phyloP scores from a whole-genome alignment of 2,329 filamentous ascomycete species.

The Fusarium zealandicum region DNA sequence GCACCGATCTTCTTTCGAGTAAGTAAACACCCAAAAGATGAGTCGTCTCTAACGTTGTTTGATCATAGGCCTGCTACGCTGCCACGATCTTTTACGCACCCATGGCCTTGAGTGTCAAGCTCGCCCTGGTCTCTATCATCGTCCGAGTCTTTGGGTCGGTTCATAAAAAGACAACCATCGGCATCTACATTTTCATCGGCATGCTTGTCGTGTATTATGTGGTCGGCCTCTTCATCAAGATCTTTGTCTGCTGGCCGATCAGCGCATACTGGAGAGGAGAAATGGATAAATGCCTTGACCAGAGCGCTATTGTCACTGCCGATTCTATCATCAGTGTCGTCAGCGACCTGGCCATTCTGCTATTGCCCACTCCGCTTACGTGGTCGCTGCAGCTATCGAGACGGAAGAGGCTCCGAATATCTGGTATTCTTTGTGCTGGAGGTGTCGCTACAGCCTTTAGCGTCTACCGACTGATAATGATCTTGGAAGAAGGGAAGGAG shows the following conservation, averaged over 20 bases:
- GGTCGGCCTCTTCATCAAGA: conserved; percentile 51
- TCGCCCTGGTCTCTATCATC: conserved; percentile 53
- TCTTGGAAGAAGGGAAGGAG: conserved; percentile 21
- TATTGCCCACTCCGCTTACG: conserved; percentile 24
- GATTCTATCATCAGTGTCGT: conserved; percentile 32
- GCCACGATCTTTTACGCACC: conserved; percentile 55
- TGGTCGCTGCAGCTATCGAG: conserved; percentile 27
- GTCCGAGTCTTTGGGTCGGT: conserved; percentile 51
- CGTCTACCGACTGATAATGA: conserved; percentile 27
- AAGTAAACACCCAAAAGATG: background rate
- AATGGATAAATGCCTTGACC: conserved; percentile 45
- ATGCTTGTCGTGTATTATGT: conserved; percentile 51
- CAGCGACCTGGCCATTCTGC: conserved; percentile 26
- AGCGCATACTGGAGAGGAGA: conserved; percentile 49
- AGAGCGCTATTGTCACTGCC: conserved; percentile 35
- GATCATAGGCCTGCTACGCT: conserved; percentile 48
- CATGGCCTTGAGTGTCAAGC: conserved; percentile 53
- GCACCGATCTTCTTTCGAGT: conserved; percentile 48
- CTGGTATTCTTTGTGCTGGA: conserved; percentile 30
- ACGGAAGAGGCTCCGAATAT: conserved; percentile 24
- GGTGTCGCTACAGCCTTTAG: conserved; percentile 29
- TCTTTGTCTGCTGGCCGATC: conserved; percentile 53
- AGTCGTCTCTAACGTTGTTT: background rate
- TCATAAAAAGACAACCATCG: conserved; percentile 49
- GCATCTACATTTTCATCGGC: conserved; percentile 49